Evolutionary conservation across 345 rosid genomes (phyloP), one percentile per base, ranked within the genome.

Genomic region (Mallotus nudiflorus): DNA sequence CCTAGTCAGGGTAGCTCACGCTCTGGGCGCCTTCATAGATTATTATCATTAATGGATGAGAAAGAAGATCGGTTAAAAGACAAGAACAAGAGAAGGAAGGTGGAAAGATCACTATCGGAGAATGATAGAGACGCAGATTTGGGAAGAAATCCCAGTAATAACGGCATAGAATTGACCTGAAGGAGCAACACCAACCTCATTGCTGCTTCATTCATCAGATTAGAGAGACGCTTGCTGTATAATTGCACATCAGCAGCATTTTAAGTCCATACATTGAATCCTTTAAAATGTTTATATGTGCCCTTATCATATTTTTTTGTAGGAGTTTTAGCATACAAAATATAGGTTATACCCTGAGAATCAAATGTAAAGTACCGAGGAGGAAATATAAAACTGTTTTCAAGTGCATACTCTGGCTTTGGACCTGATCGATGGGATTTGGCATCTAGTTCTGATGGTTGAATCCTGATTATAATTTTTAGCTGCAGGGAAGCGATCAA

Each of bases 21-120:
- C 29, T 77, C 90, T 40, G 65, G 86, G 64, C 84, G 63, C 59
- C 18, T 95, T 5, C 90, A 82, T 50, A 73, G 90, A 71, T 73
- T 91, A 56, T 69, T 90, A 5, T 90, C 96, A 2, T 67, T 92
- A 56, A 87, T 95, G 88, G 96, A 95, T 63, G 97, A 86, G 84
- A 95, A 82, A 77, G 77, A 85, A 68, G 93, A 85, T 1, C 57
- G 33, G 4, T 77, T 85, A 1, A 85, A 73, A 81, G 46, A 62
- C 13, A 74, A 40, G 64, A 80, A 64, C 22, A 92, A 92, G 80
- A 83, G 67, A 69, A 81, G 84, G 73, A 91, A 88, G 82, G 62
- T 77, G 19, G 96, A 88, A 60, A 75, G 66, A 37, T 78, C 87
- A 10, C 22, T 65, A 33, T 71, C 78, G 0, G 83, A 74, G 53